Evolutionary conservation across 345 rosid genomes (phyloP).

Genomic region (Euphorbia tirucalli): DNA sequence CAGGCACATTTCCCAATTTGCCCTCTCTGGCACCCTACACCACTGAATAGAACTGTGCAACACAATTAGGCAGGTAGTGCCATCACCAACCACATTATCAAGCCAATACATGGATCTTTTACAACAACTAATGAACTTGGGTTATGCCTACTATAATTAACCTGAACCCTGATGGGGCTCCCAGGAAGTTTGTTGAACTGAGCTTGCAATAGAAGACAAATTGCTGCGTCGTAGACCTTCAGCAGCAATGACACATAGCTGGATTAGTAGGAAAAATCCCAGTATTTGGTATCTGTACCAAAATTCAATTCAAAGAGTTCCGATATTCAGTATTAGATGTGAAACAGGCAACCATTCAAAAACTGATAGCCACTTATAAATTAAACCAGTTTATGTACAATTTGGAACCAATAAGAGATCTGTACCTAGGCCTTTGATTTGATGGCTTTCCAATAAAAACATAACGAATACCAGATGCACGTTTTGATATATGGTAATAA

Average conservation of each 20-base stretch:
- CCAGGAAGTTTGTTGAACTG: conserved; percentile 66
- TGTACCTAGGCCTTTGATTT: conserved; percentile 90
- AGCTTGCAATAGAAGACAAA: conserved; percentile 76
- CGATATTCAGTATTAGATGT: neutral
- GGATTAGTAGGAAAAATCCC: conserved; percentile 88
- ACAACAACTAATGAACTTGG: conserved; percentile 1
- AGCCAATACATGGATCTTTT: neutral
- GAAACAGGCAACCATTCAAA: neutral
- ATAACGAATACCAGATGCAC: conserved; percentile 78
- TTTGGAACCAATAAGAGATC: neutral
- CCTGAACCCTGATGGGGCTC: conserved; percentile 63
- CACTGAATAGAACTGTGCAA: neutral
- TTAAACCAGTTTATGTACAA: neutral
- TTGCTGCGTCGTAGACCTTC: conserved; percentile 81
- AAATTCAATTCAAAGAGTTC: conserved; percentile 19
- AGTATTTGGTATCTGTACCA: conserved; percentile 77
- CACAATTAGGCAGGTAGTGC: neutral
- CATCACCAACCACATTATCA: neutral
- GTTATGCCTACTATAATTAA: conserved; percentile 19
- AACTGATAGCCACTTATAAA: neutral
- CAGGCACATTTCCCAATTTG: neutral
- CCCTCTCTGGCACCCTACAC: too few species aligned
- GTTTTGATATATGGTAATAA: conserved; percentile 90
- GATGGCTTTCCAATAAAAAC: conserved; percentile 88
- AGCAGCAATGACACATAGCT: conserved; percentile 85